Evolutionary conservation across 345 rosid genomes (phyloP).

Genomic region (Populus simonii): DNA sequence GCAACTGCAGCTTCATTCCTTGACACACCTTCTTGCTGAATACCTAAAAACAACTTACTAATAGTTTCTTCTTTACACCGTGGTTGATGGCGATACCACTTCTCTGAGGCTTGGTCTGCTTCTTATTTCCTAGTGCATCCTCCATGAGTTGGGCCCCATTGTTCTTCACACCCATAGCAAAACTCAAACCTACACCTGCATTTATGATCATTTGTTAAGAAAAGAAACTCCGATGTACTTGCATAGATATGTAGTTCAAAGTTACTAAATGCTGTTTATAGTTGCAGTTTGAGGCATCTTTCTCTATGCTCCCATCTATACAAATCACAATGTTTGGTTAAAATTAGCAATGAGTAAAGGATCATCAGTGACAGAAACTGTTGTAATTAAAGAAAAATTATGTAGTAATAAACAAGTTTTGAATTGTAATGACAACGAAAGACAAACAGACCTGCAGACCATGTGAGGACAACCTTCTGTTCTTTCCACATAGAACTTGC

Average conservation of each 20-base stretch:
- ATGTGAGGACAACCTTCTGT: slow-evolving; percentile 28
- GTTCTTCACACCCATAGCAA: slow-evolving; percentile 43
- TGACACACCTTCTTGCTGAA: background rate
- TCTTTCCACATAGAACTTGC: slow-evolving; percentile 29
- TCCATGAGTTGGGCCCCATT: slow-evolving; percentile 30
- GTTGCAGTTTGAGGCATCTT: background rate
- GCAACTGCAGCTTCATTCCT: background rate
- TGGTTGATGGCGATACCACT: background rate
- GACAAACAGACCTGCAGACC: slow-evolving; percentile 20
- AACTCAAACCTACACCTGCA: slow-evolving; percentile 45
- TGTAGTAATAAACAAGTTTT: too few species aligned
- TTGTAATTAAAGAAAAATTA: too few species aligned
- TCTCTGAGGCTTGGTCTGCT: background rate
- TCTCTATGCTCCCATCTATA: background rate
- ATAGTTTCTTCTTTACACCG: background rate
- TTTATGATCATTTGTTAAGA: background rate
- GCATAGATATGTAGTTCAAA: background rate
- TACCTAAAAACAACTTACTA: background rate
- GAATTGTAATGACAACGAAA: too few species aligned
- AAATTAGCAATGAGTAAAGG: background rate
- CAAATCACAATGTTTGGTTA: too few species aligned
- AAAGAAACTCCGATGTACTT: background rate
- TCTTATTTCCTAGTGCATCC: slow-evolving; percentile 26
- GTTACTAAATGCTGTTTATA: background rate
- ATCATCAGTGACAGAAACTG: background rate